Percentiles rank a stretch among this genome's conserved stretches.
These are phyloP conservation scores for Magnaporthales sp. DNA, from an alignment of 2,329 filamentous ascomycete genomes.

Conservation along the genomic window DNA sequence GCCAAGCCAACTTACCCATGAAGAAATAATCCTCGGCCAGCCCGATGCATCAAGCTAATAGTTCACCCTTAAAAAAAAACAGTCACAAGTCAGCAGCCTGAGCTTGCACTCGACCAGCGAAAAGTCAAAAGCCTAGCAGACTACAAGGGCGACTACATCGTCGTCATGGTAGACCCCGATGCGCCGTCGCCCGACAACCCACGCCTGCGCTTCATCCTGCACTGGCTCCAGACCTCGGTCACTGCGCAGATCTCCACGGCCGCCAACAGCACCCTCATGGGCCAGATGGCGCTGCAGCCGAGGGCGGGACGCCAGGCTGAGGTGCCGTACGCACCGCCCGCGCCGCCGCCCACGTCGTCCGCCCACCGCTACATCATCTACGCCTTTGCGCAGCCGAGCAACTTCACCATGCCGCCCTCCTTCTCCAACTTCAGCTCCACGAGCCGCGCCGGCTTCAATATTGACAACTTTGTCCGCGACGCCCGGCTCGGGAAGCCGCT, in stretches of 20 bases:
- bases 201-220: constrained; percentile 8
- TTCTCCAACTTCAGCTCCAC: constrained; percentile 4
- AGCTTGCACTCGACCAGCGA: constrained; percentile 4
- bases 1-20: background rate
- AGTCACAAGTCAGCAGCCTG: constrained; percentile 7
- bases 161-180: constrained; percentile 9
- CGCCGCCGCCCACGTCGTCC: constrained; percentile 6
- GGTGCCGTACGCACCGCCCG: constrained; percentile 7
- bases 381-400: constrained; percentile 7
- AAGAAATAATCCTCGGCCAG: background rate
- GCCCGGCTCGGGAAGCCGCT: constrained; percentile 7
- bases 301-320: background rate
- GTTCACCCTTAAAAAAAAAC: background rate
- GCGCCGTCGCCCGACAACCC: constrained; percentile 7
- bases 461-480: constrained; percentile 6
- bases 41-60: background rate
- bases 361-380: constrained; percentile 11
- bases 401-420: constrained; percentile 5
- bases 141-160: constrained; percentile 5
- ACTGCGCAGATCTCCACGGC: background rate
- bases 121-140: constrained; percentile 3
- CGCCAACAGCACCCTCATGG: constrained; percentile 1
- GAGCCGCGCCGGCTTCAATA: constrained; percentile 8
- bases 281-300: constrained; percentile 3
- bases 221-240: constrained; percentile 8